These are phyloP conservation scores for Saccharomycopsis olivae DNA, from an alignment of 805 yeast species.

Conservation along the genomic window DNA sequence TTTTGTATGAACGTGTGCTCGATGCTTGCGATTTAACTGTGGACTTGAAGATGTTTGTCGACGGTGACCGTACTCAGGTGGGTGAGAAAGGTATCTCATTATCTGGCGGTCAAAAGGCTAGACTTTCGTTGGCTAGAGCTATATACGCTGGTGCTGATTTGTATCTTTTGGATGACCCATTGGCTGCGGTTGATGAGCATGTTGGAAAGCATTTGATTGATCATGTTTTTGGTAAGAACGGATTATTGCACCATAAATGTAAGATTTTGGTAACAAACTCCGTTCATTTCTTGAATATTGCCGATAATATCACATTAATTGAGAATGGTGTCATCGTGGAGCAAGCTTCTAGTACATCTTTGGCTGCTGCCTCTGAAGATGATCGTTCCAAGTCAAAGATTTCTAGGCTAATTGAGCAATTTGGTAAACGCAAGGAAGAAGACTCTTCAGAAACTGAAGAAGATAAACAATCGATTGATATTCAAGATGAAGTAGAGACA, in stretches of 20 bases:
- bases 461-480: neutral
- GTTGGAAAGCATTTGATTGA: slow-evolving; percentile 81
- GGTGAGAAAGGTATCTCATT: slow-evolving; percentile 96
- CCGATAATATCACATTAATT: slow-evolving; percentile 59
- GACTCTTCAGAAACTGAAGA: slow-evolving; percentile 19
- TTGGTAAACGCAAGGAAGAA: slow-evolving; percentile 38
- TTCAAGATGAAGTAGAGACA: slow-evolving; percentile 7
- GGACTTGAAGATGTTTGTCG: slow-evolving; percentile 72
- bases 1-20: slow-evolving; percentile 69
- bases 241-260: slow-evolving; percentile 65
- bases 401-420: slow-evolving; percentile 46
- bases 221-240: slow-evolving; percentile 73
- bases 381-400: slow-evolving; percentile 36
- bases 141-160: slow-evolving; percentile 92
- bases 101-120: slow-evolving; percentile 97
- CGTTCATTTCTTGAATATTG: slow-evolving; percentile 68
- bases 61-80: slow-evolving; percentile 85
- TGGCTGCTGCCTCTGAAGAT: slow-evolving; percentile 24
- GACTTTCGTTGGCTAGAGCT: slow-evolving; percentile 89
- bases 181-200: slow-evolving; percentile 96
- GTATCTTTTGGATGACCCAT: slow-evolving; percentile 81
- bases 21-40: slow-evolving; percentile 79
- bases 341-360: slow-evolving; percentile 49
- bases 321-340: slow-evolving; percentile 59
- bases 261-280: slow-evolving; percentile 80